These are phyloP conservation scores for Salix viminalis DNA, from an alignment of 345 rosid genomes.

Conservation along the genomic window DNA sequence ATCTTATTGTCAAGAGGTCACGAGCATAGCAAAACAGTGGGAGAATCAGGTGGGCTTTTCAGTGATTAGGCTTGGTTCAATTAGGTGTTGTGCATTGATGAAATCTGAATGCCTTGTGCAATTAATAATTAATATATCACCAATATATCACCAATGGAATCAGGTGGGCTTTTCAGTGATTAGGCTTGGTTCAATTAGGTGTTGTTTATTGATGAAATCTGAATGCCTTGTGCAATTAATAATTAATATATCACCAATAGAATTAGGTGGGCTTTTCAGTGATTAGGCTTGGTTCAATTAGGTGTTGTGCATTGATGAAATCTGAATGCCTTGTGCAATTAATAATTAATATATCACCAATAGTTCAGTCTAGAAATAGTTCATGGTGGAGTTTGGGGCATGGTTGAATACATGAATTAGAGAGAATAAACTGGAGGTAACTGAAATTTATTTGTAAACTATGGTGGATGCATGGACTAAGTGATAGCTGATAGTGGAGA, in stretches of 20 bases:
- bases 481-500: not conserved
- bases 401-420: not conserved
- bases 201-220: conserved; percentile 9
- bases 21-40: conserved; percentile 61
- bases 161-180: conserved; percentile 28
- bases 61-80: conserved; percentile 1
- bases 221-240: not conserved
- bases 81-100: conserved; percentile 7
- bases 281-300: not conserved
- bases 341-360: not conserved
- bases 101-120: not conserved
- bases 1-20: conserved; percentile 69
- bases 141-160: conserved; percentile 23
- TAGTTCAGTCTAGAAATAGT: not conserved
- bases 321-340: not conserved
- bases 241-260: conserved; percentile 10
- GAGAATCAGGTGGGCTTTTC: conserved; percentile 53
- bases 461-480: not conserved
- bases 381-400: not conserved
- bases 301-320: conserved; percentile 6
- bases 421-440: not conserved
- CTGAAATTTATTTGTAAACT: not conserved
- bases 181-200: not conserved
- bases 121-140: not conserved
- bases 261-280: conserved; percentile 38